A percentile compares a stretch with the other conserved stretches of the same genome.
Evolutionary conservation across 2,329 filamentous ascomycete species (phyloP).

Genomic region (Gliomastix tumulicola): DNA sequence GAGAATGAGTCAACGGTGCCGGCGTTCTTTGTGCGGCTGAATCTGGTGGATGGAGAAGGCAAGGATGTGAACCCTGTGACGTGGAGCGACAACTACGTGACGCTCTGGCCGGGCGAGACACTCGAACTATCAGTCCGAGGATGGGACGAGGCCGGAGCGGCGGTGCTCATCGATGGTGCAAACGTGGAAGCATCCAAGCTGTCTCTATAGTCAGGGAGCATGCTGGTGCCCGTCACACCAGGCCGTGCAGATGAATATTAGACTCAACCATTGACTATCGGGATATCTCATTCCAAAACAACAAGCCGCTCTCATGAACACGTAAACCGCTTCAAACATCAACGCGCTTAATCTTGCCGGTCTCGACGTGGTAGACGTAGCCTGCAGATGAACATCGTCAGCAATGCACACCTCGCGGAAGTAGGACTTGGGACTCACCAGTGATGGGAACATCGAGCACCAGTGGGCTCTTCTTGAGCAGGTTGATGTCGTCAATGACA

Average conservation of each 20-base stretch:
- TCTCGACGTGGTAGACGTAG: background rate
- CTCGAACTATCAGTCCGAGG: conserved; percentile 16
- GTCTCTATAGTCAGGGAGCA: no score
- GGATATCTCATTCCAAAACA: no score
- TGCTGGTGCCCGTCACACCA: no score
- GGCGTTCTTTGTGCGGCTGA: conserved; percentile 50
- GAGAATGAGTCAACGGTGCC: conserved; percentile 45
- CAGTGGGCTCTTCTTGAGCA: conserved; percentile 51
- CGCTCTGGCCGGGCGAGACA: conserved; percentile 49
- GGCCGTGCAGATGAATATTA: no score
- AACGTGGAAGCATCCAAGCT: conserved; percentile 5
- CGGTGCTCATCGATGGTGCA: conserved; percentile 7
- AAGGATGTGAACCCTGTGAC: conserved; percentile 41
- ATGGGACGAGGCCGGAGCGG: conserved; percentile 5
- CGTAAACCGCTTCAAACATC: no score
- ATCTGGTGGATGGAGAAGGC: conserved; percentile 34
- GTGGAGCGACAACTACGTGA: conserved; percentile 60
- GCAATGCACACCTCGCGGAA: no score
- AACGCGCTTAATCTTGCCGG: background rate
- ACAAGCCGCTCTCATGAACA: no score
- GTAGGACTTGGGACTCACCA: no score
- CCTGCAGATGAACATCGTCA: no score
- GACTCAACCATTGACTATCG: no score
- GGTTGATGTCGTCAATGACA: conserved; percentile 59
- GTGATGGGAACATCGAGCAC: conserved; percentile 57